phyloP scores from a whole-genome alignment of 768 basidiomycete species.

The Rhodosporidiobolus sp. region DNA sequence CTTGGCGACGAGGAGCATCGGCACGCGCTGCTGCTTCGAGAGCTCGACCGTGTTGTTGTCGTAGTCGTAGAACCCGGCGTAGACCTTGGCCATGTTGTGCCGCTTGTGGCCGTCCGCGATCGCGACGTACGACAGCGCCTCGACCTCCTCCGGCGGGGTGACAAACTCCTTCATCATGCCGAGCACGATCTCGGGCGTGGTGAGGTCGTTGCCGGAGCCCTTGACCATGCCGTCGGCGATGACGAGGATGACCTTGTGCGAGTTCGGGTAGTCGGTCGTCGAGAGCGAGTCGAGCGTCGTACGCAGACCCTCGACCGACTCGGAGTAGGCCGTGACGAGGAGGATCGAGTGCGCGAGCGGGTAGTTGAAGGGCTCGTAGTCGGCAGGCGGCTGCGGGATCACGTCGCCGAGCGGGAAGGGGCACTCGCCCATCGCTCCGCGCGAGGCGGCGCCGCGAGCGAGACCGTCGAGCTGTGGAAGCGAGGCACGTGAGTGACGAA shows the following conservation, averaged over 20 bases:
- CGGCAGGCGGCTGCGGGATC: conserved; percentile 84
- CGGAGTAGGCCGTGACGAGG: conserved; percentile 96
- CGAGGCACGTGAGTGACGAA: conserved; percentile 29
- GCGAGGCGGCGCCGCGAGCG: conserved; percentile 45
- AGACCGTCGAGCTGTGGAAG: conserved; percentile 32
- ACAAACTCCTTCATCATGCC: conserved; percentile 97
- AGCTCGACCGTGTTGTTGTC: conserved; percentile 82
- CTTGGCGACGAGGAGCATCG: conserved; percentile 93
- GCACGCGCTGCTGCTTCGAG: conserved; percentile 93
- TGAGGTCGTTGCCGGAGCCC: conserved; percentile 81
- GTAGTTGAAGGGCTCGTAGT: conserved; percentile 94
- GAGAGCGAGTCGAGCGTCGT: conserved; percentile 98
- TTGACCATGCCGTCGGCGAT: conserved; percentile 99
- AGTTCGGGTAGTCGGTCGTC: conserved; percentile 97
- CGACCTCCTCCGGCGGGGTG: conserved; percentile 73
- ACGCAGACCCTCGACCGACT: conserved; percentile 89
- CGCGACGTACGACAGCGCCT: conserved; percentile 92
- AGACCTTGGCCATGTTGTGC: conserved; percentile 99
- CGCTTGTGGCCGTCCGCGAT: conserved; percentile 99
- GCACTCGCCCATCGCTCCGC: conserved; percentile 62
- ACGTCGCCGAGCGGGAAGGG: conserved; percentile 88
- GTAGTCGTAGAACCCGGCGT: conserved; percentile 94
- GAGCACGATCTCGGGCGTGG: conserved; percentile 90
- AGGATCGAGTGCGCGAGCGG: conserved; percentile 90
- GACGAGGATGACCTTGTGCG: conserved; percentile 90